Evolutionary conservation across 1,284 basidiomycete genomes (phyloP).

Genomic region (Trichosporon faecale): DNA sequence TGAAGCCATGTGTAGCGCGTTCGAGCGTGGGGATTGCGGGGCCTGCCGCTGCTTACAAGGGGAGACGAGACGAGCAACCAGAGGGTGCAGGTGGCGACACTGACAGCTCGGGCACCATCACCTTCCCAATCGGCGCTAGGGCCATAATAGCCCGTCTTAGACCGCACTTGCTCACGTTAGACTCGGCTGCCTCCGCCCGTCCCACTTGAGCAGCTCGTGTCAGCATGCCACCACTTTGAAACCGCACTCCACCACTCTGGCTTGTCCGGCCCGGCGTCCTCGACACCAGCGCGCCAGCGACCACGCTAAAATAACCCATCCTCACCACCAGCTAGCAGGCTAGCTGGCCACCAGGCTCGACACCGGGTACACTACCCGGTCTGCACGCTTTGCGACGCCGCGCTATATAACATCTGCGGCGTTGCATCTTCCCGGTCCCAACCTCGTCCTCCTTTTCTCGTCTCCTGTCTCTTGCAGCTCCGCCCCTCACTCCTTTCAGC

Average conservation of each 20-base stretch:
- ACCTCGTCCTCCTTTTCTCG: background rate
- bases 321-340: background rate
- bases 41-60: background rate
- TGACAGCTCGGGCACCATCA: conserved; percentile 5
- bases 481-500: background rate
- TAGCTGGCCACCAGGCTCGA: background rate
- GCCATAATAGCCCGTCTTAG: background rate
- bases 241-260: background rate
- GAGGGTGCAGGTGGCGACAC: background rate
- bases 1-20: background rate
- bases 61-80: background rate
- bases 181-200: background rate
- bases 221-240: background rate
- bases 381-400: background rate
- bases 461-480: background rate
- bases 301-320: background rate
- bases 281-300: background rate
- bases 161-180: background rate
- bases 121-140: conserved; percentile 2
- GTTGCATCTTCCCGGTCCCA: background rate
- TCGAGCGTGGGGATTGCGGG: background rate
- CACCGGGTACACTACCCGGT: background rate
- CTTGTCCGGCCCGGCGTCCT: background rate
- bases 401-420: background rate
- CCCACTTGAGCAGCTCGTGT: background rate